A percentile compares a stretch with the other conserved stretches of the same genome.
These are phyloP conservation scores for Grosmannia serpens DNA, from an alignment of 2,329 filamentous ascomycete species.

Conservation along the genomic window DNA sequence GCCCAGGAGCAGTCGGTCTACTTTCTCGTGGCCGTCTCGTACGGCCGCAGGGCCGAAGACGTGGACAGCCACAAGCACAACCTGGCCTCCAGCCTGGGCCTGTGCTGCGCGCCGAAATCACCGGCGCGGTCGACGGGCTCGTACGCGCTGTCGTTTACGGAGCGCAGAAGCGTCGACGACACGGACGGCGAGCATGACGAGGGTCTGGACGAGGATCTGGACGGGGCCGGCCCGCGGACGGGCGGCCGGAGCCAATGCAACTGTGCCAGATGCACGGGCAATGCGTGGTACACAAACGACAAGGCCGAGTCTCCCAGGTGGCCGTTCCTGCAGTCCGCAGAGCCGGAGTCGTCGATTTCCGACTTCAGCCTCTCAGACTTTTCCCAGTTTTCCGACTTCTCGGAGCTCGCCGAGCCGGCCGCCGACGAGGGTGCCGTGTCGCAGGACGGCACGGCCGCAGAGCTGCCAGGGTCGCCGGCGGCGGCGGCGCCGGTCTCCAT, in stretches of 20 bases:
- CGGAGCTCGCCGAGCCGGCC: background rate
- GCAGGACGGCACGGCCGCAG: background rate
- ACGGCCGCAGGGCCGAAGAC: background rate
- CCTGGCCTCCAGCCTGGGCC: background rate
- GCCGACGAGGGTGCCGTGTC: background rate
- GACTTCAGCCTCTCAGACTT: no score
- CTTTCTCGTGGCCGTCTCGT: slow-evolving; percentile 9
- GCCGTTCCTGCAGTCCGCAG: background rate
- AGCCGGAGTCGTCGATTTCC: background rate
- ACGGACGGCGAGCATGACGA: background rate
- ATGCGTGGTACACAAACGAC: background rate
- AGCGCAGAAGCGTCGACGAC: background rate
- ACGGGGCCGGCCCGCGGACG: no score
- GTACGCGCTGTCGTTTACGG: background rate
- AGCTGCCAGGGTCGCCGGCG: background rate
- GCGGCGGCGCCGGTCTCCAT: background rate
- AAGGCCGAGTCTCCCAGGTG: background rate
- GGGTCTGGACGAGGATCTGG: no score
- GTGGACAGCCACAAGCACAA: background rate
- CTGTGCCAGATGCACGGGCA: background rate
- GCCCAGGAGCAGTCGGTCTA: background rate
- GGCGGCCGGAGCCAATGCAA: background rate
- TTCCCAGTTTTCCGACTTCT: no score
- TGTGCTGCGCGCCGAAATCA: background rate
- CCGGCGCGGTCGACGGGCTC: background rate